These are phyloP conservation scores for Calonectria crousiana DNA, from an alignment of 2,329 filamentous ascomycete species.

Conservation along the genomic window DNA sequence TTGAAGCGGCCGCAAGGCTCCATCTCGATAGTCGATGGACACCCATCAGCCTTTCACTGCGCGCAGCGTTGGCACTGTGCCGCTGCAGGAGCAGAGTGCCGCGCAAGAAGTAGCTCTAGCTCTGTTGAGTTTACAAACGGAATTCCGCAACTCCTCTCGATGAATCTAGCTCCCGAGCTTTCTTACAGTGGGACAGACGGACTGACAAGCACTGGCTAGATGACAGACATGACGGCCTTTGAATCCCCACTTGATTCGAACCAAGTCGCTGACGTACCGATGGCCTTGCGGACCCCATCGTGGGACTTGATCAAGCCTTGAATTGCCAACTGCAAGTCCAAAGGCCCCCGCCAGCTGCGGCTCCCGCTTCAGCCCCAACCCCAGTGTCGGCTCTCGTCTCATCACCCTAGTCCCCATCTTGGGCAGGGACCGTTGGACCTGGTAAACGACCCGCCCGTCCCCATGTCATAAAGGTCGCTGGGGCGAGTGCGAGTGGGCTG, in stretches of 20 bases:
- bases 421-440: conserved; percentile 38
- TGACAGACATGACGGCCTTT: conserved; percentile 35
- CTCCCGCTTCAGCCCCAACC: conserved; percentile 40
- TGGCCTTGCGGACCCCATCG: conserved; percentile 38
- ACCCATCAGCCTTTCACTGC: not conserved
- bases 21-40: not conserved
- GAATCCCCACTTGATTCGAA: conserved; percentile 38
- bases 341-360: conserved; percentile 40
- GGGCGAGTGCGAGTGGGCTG: conserved; percentile 35
- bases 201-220: conserved; percentile 32
- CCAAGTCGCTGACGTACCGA: conserved; percentile 39
- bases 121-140: not conserved
- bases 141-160: not conserved
- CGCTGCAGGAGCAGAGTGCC: not conserved
- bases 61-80: not conserved
- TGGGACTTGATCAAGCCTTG: conserved; percentile 30
- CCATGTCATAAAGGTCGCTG: conserved; percentile 38
- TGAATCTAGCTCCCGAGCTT: conserved; percentile 29
- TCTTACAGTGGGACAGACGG: conserved; percentile 31
- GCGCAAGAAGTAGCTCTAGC: not conserved
- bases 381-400: conserved; percentile 45
- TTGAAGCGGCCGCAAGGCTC: conserved; percentile 6
- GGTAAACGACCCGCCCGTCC: conserved; percentile 38
- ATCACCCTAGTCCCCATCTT: conserved; percentile 41
- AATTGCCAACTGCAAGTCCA: conserved; percentile 31